Evolutionary conservation across 306 rosid genomes (phyloP).

Genomic region (Begonia peltatifolia): DNA sequence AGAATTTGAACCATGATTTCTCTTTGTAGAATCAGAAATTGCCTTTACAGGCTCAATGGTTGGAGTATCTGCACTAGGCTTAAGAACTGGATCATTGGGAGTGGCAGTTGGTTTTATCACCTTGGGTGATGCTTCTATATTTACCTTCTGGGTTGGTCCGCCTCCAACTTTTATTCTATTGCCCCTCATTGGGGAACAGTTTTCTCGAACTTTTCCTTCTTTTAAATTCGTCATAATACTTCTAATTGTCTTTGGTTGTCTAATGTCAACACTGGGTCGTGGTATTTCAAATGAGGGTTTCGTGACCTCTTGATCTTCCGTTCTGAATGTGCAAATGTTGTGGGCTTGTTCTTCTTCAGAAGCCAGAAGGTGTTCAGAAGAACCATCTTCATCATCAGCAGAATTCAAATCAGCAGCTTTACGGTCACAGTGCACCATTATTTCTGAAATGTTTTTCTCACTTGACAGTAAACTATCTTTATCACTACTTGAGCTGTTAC

Average conservation of each 20-base stretch:
- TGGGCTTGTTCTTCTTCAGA: slow-evolving; percentile 34
- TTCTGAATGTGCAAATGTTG: slow-evolving; percentile 22
- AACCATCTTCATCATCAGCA: slow-evolving; percentile 45
- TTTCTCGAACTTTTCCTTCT: slow-evolving; percentile 74
- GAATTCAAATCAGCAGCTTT: slow-evolving; percentile 44
- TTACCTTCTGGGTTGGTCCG: slow-evolving; percentile 32
- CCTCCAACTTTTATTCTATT: slow-evolving; percentile 38
- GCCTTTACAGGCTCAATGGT: slow-evolving; percentile 29
- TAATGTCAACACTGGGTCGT: slow-evolving; percentile 36
- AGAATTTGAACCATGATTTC: slow-evolving; percentile 37
- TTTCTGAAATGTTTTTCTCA: slow-evolving; percentile 40
- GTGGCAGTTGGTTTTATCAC: slow-evolving; percentile 45
- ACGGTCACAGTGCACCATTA: slow-evolving; percentile 21
- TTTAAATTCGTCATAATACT: slow-evolving; percentile 75
- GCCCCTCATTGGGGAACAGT: slow-evolving; percentile 73
- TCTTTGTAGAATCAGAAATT: slow-evolving; percentile 43
- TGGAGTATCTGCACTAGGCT: slow-evolving; percentile 47
- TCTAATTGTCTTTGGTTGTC: slow-evolving; percentile 66
- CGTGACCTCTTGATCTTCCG: slow-evolving; percentile 25
- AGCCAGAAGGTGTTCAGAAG: slow-evolving; percentile 31
- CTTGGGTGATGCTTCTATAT: slow-evolving; percentile 42
- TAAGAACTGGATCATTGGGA: slow-evolving; percentile 24
- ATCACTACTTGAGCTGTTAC: slow-evolving; percentile 76
- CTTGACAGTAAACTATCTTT: slow-evolving; percentile 65
- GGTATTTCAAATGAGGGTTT: slow-evolving; percentile 36